Evolutionary conservation across 2,329 filamentous ascomycete species (phyloP).

Genomic region (Fusarium graminum): DNA sequence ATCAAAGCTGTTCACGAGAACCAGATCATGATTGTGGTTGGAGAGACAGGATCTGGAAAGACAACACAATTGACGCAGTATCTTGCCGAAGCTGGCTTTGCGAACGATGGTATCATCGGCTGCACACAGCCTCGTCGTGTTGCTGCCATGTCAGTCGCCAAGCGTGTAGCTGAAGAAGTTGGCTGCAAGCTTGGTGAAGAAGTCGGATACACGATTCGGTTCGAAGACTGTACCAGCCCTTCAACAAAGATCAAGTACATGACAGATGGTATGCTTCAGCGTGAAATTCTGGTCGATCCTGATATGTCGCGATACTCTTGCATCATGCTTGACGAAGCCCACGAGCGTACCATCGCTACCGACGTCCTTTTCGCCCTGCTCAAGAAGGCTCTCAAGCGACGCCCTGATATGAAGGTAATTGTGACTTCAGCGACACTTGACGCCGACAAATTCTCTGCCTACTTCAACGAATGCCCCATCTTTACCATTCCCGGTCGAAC

Average conservation of each 20-base stretch:
- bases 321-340: conserved; percentile 98
- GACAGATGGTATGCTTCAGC: conserved; percentile 98
- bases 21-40: conserved; percentile 94
- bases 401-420: conserved; percentile 92
- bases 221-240: conserved; percentile 91
- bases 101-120: conserved; percentile 88
- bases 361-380: conserved; percentile 94
- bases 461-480: conserved; percentile 96
- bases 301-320: conserved; percentile 91
- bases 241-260: conserved; percentile 98
- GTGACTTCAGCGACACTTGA: conserved; percentile 97
- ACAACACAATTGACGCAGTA: conserved; percentile 98
- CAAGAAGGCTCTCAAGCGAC: conserved; percentile 89
- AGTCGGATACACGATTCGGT: conserved; percentile 97
- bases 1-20: conserved; percentile 89
- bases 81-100: conserved; percentile 91
- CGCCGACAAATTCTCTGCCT: conserved; percentile 96
- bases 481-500: conserved; percentile 96
- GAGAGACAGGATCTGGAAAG: conserved; percentile 97
- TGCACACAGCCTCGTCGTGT: conserved; percentile 98
- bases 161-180: conserved; percentile 96
- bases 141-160: conserved; percentile 96
- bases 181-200: conserved; percentile 91
- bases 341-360: conserved; percentile 96
- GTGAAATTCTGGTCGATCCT: conserved; percentile 93